Conservation (phyloP, 2,329 filamentous ascomycete species). For the Westerdykella ornata region DNA sequence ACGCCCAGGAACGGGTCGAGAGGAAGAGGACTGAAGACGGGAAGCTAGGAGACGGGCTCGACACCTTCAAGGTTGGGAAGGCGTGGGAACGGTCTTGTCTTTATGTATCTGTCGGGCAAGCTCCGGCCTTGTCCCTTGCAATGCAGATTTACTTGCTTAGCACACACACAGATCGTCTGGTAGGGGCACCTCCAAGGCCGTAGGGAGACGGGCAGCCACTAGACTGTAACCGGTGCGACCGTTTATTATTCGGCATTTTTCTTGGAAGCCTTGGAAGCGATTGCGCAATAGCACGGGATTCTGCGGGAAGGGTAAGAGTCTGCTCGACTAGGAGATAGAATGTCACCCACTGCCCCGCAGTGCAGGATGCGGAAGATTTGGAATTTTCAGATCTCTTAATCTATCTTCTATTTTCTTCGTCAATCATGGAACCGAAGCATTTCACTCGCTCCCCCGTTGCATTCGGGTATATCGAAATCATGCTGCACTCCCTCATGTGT, state of each 20-base stretch:
- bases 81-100: too few species aligned
- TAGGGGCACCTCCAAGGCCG: too few species aligned
- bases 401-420: background rate
- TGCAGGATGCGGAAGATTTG: background rate
- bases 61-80: too few species aligned
- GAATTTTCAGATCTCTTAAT: background rate
- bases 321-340: too few species aligned
- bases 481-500: background rate
- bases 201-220: conserved; percentile 3
- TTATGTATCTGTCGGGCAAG: too few species aligned
- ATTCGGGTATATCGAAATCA: background rate
- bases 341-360: background rate
- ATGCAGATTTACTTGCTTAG: background rate
- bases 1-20: background rate
- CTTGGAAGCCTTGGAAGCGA: conserved; percentile 23
- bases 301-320: conserved; percentile 17
- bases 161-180: too few species aligned
- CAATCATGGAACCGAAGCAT: background rate
- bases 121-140: background rate
- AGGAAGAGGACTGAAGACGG: background rate
- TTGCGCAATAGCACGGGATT: conserved; percentile 35
- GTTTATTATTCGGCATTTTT: conserved; percentile 22
- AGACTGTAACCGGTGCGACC: conserved; percentile 10
- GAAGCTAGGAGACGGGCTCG: too few species aligned
- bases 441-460: background rate